phyloP scores from a whole-genome alignment of 1,139 yeast species.

The Taiozyma sp. region DNA sequence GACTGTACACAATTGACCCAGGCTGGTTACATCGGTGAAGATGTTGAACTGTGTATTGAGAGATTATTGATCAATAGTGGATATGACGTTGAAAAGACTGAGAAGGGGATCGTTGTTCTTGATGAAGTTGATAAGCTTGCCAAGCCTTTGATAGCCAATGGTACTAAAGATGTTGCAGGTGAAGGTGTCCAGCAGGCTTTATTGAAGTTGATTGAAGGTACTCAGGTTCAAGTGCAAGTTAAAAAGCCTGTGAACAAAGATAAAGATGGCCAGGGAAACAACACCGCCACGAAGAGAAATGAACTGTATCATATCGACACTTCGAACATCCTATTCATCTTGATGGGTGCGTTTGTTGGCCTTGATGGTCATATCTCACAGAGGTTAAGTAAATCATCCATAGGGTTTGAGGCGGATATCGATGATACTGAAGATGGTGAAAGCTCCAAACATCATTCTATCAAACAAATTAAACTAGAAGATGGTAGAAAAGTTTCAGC shows the following conservation, averaged over 20 bases:
- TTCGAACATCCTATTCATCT: slow-evolving; percentile 44
- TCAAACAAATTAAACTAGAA: slow-evolving; percentile 29
- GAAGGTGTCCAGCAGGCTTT: slow-evolving; percentile 57
- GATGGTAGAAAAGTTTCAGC: slow-evolving; percentile 35
- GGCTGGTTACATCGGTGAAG: slow-evolving; percentile 58
- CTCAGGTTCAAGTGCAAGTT: slow-evolving; percentile 39
- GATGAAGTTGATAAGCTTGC: slow-evolving; percentile 53
- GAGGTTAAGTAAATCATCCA: slow-evolving; percentile 27
- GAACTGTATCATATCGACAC: slow-evolving; percentile 44
- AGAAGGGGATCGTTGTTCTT: slow-evolving; percentile 47
- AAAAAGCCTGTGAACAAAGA: slow-evolving; percentile 35
- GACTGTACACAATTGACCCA: slow-evolving; percentile 55
- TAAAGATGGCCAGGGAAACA: slow-evolving; percentile 28
- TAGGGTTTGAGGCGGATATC: slow-evolving; percentile 20
- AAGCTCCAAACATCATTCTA: slow-evolving; percentile 15
- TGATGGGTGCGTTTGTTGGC: slow-evolving; percentile 56
- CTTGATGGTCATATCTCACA: slow-evolving; percentile 39
- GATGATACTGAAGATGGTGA: slow-evolving; percentile 10
- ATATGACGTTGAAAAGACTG: slow-evolving; percentile 43
- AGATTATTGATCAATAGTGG: slow-evolving; percentile 42
- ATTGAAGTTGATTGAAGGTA: slow-evolving; percentile 48
- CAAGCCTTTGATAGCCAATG: slow-evolving; percentile 37
- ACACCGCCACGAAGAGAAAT: slow-evolving; percentile 29
- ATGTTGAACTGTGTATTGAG: slow-evolving; percentile 48
- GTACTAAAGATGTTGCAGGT: slow-evolving; percentile 50